Evolutionary conservation across 208 protist genomes (phyloP).

Genomic region (Leishmania turanica): DNA sequence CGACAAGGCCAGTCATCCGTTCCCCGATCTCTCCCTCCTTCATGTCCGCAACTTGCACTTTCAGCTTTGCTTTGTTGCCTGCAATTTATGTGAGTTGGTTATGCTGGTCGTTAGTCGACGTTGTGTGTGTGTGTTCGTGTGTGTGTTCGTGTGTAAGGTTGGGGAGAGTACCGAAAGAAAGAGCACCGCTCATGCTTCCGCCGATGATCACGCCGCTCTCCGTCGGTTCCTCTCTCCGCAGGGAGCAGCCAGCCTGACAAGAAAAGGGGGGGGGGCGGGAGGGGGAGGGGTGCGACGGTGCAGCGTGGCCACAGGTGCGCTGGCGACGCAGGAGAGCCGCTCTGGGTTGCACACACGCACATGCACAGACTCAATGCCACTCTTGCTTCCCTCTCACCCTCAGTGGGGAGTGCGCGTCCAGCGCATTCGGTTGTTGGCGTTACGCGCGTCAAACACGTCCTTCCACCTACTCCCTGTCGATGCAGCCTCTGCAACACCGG

Average conservation of each 20-base stretch:
- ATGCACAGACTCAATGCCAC: background rate
- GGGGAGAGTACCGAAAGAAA: background rate
- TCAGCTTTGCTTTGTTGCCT: background rate
- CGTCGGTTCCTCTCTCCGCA: background rate
- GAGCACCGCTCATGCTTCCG: background rate
- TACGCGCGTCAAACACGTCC: conserved; percentile 39
- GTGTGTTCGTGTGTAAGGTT: background rate
- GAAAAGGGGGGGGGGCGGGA: too few species aligned
- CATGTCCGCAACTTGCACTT: background rate
- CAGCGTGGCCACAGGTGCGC: background rate
- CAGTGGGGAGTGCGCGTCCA: conserved; percentile 8
- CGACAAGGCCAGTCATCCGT: background rate
- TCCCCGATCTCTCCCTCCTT: background rate
- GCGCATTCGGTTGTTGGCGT: conserved; percentile 55
- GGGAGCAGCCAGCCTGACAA: background rate
- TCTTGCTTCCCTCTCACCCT: background rate
- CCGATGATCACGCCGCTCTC: background rate
- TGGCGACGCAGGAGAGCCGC: background rate
- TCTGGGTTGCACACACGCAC: background rate
- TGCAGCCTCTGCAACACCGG: background rate
- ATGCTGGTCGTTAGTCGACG: background rate
- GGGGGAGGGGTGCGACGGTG: background rate
- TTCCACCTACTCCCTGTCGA: conserved; percentile 10
- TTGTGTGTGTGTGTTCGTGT: background rate
- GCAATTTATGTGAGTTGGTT: background rate